Base-by-base conservation (phyloP, 495 filamentous ascomycete species). In the Hyaloscypha bicolor region DNA sequence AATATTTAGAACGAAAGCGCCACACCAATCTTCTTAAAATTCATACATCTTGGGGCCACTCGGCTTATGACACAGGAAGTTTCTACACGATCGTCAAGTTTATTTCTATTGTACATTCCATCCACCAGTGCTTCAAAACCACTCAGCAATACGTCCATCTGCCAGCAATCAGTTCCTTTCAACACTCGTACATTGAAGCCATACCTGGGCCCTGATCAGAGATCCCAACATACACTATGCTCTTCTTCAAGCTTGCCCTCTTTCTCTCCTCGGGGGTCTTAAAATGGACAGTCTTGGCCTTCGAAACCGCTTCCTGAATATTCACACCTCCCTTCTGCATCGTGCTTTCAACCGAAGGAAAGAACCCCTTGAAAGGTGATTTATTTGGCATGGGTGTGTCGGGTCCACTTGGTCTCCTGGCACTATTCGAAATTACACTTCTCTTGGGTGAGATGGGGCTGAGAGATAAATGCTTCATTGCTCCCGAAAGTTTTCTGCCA, bases 191-290 rank as follows among this genome's bases (percentile, higher is more conserved):
- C 14, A 31, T 16, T 8, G 21, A 32, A 45, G 30, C n/a, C 60
- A 3, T 58, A 71, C 62, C 61, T 25, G 69, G 69, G 48, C 32
- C 51, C 35, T 65, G 65, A 55, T 71, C 69, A 19, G 55, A 42
- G 6, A 71, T 52, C 6, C 69, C 66, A 19, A 72, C 60, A 12
- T 69, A 37, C 6, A 65, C 58, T 37, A 72, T 69, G 25, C 69
- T 62, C 57, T 66, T 63, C 63, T 72, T 72, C 60, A 72, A 57
- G 32, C 29, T 64, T 31, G 57, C 55, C 55, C 66, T 69, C 35
- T 37, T 66, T 32, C 30, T 58, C 60, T 67, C 66, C 48, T 61
- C 63, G 19, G 48, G 25, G 31, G 52, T 52, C 59, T 59, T 64
- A 1, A 31, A 39, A 19, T 48, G n/a, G 12, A 69, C 37, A 6